Evolutionary conservation across 768 basidiomycete species (phyloP).

Genomic region (Gelatoporia subvermispora): DNA sequence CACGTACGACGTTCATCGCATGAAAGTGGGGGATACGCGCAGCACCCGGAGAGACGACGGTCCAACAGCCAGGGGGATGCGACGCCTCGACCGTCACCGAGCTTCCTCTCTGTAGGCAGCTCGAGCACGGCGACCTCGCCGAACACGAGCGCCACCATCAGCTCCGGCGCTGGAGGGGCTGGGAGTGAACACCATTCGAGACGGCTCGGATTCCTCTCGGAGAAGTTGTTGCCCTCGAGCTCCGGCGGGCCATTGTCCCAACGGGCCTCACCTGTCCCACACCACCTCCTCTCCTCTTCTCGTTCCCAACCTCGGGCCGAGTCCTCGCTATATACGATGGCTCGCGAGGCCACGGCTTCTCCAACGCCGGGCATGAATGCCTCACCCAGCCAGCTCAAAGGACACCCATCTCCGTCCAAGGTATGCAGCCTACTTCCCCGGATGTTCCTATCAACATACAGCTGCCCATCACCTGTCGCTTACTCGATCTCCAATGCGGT

Average conservation of each 20-base stretch:
- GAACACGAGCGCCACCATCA: neutral
- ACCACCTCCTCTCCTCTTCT: constrained; percentile 15
- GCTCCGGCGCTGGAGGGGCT: constrained; percentile 3
- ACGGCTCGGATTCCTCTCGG: constrained; percentile 18
- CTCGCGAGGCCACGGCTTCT: constrained; percentile 20
- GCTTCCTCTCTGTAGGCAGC: constrained; percentile 1
- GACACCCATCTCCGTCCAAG: constrained; percentile 27
- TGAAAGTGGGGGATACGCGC: neutral
- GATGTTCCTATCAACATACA: constrained; percentile 2
- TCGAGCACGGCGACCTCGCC: neutral
- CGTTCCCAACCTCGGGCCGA: constrained; percentile 19
- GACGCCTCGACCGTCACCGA: constrained; percentile 6
- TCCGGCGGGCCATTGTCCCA: constrained; percentile 7
- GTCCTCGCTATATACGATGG: constrained; percentile 13
- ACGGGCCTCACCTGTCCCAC: constrained; percentile 14
- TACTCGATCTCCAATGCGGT: neutral
- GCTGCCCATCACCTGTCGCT: neutral
- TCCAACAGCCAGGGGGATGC: constrained; percentile 14
- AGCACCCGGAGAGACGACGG: constrained; percentile 6
- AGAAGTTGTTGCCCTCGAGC: constrained; percentile 19
- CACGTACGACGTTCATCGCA: constrained; percentile 2
- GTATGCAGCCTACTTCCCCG: constrained; percentile 13
- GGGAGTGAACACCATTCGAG: constrained; percentile 7
- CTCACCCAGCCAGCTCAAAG: constrained; percentile 15
- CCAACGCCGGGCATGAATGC: constrained; percentile 21